phyloP scores from a whole-genome alignment of 2,329 filamentous ascomycete species.

The Venturia aucupariae region DNA sequence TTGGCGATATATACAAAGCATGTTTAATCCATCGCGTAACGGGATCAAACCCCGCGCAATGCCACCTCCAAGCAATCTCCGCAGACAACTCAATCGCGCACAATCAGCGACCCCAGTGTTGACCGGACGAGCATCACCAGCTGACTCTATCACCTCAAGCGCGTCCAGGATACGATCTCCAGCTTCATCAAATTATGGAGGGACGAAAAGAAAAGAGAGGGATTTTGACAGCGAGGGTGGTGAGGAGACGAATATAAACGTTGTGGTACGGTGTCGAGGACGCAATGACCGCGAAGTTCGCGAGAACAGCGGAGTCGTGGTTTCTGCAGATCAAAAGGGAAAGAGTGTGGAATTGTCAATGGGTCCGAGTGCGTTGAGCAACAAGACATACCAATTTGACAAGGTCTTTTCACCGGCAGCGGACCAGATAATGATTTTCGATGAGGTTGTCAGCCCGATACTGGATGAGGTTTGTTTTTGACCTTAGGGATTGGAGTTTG shows the following conservation, averaged over 20 bases:
- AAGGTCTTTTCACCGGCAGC: conserved; percentile 93
- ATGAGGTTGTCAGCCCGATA: conserved; percentile 89
- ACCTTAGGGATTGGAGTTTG: neutral
- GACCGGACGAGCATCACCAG: conserved; percentile 55
- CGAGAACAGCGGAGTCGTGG: conserved; percentile 90
- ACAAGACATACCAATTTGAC: conserved; percentile 95
- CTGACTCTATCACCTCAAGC: conserved; percentile 56
- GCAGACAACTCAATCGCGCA: conserved; percentile 7
- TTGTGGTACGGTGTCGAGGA: conserved; percentile 88
- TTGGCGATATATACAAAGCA: neutral
- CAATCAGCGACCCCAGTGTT: conserved; percentile 17
- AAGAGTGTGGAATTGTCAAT: conserved; percentile 79
- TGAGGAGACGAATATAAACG: conserved; percentile 93
- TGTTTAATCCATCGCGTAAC: conserved; percentile 8
- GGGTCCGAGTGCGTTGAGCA: conserved; percentile 84
- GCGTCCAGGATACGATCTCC: conserved; percentile 35
- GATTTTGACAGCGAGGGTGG: conserved; percentile 63
- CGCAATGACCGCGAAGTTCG: conserved; percentile 85
- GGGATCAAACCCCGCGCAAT: conserved; percentile 11
- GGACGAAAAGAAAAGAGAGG: conserved; percentile 76
- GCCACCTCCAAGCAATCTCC: conserved; percentile 3
- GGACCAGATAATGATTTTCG: conserved; percentile 87
- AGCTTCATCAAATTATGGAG: conserved; percentile 39
- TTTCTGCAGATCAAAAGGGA: conserved; percentile 81
- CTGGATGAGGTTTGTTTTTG: conserved; percentile 65